Evolutionary conservation across 2,329 filamentous ascomycete species (phyloP), one percentile per base, ranked within the genome.

Genomic region (Orbilia ellipsospora): DNA sequence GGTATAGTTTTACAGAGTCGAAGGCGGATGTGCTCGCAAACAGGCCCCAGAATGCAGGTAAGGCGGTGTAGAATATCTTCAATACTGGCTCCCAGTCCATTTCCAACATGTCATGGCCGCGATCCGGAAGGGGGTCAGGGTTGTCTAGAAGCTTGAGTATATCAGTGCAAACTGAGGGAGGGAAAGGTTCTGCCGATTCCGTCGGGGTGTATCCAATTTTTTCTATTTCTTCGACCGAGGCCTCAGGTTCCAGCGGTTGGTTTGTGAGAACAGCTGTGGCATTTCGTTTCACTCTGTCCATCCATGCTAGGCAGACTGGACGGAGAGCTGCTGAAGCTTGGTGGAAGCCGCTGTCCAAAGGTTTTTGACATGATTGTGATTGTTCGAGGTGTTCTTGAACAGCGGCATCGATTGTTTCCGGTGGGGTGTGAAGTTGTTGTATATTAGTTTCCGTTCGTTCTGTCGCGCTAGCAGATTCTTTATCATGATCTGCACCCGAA

Each of bases 1-100:
- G 28, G 59, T 74, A 74, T n/a, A 74, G 42, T 16, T 74, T 74
- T 40, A 67, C 57, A 2, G 70, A 44, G 18, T 68, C 59, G 44
- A 74, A 74, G n/a, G 70, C 70, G 4, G 70, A 55, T 7, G 70
- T 74, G 5, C 62, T 59, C 4, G 70, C 70, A 16, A 74, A 74
- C 16, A 74, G 45, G 16, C 70, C 70, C 70, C 70, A 74, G 44
- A 74, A 67, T 8, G 64, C 63, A 1, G 70, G 70, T 13, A 74
- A 40, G 18, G 54, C 63, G 28, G 23, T 48, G n/a, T 59, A 67
- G 52, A 68, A 74, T 7, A 68, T 59, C 55, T 48, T 59, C 12
- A 63, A 68, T 2, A 74, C 63, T 0, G 57, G 63, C 5, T 68
- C 62, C 70, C 70, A 74, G 57, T 63, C 52, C 57, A 74, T 63